These are phyloP conservation scores for Tuber brumale DNA, from an alignment of 495 filamentous ascomycete genomes.

Conservation along the genomic window DNA sequence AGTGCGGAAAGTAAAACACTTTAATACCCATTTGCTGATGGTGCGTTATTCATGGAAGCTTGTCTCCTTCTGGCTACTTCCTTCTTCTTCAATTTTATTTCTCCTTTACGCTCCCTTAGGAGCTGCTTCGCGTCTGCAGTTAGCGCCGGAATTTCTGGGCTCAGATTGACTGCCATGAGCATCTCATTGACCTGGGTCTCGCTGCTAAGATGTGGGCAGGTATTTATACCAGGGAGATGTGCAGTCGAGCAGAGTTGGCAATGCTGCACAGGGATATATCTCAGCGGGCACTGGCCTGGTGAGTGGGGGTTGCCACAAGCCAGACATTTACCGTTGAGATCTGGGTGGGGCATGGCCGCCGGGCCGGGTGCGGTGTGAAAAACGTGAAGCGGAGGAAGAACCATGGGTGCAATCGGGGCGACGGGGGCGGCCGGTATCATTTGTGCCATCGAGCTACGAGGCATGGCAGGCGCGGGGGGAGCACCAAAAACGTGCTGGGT, in stretches of 20 bases:
- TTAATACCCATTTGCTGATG: constrained; percentile 4
- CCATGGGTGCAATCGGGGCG: constrained; percentile 17
- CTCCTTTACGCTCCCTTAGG: constrained; percentile 51
- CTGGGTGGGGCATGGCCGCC: constrained; percentile 6
- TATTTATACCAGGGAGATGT: constrained; percentile 53
- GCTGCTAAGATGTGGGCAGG: constrained; percentile 57
- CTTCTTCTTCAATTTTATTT: constrained; percentile 14
- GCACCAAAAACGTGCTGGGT: background rate
- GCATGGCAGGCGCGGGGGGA: background rate
- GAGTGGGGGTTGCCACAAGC: constrained; percentile 53
- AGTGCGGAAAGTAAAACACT: background rate
- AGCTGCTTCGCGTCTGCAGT: constrained; percentile 53
- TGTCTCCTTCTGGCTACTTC: background rate
- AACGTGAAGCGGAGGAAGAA: constrained; percentile 5
- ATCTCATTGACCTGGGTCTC: constrained; percentile 55
- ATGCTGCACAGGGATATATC: constrained; percentile 54
- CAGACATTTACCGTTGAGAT: constrained; percentile 44
- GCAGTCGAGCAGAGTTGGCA: constrained; percentile 64
- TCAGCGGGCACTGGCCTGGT: constrained; percentile 56
- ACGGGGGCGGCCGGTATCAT: constrained; percentile 12
- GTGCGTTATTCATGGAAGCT: background rate
- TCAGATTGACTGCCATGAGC: constrained; percentile 54
- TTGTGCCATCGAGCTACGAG: background rate
- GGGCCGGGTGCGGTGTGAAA: background rate
- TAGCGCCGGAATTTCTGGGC: constrained; percentile 52